Conservation (phyloP, 192 early-diverging fungal genomes). For the Lunasporangiospora selenospora region DNA sequence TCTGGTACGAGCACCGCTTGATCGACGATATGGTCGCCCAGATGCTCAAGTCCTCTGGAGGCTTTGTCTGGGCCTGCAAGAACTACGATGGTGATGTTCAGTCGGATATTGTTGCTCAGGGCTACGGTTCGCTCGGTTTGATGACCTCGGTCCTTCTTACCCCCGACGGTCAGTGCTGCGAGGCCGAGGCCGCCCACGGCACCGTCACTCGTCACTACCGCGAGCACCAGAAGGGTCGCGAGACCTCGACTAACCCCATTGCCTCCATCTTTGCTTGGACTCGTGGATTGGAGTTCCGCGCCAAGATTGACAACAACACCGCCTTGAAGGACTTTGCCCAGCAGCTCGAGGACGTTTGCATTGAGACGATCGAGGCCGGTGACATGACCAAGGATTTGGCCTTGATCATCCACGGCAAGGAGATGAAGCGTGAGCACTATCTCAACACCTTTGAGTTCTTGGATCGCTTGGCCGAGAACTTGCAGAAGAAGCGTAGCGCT, state of each 20-base stretch:
- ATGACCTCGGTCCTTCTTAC: slow-evolving; percentile 98
- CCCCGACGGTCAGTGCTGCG: slow-evolving; percentile 90
- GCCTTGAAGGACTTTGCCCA: slow-evolving; percentile 77
- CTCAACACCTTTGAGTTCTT: slow-evolving; percentile 92
- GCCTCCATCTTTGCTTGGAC: slow-evolving; percentile 98
- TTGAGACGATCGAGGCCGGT: slow-evolving; percentile 84
- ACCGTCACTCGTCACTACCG: slow-evolving; percentile 95
- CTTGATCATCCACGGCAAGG: slow-evolving; percentile 91
- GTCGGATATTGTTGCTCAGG: slow-evolving; percentile 96
- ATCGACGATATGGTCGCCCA: slow-evolving; percentile 99
- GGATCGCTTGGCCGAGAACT: slow-evolving; percentile 78
- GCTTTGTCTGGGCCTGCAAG: slow-evolving; percentile 94
- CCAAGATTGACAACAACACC: slow-evolving; percentile 89
- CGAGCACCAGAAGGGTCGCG: slow-evolving; percentile 96
- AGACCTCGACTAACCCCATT: slow-evolving; percentile 97
- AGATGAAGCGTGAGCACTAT: slow-evolving; percentile 82
- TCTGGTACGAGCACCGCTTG: slow-evolving; percentile 99
- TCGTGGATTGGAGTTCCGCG: slow-evolving; percentile 93
- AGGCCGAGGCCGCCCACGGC: slow-evolving; percentile 98
- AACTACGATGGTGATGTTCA: slow-evolving; percentile 98
- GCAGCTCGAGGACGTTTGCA: slow-evolving; percentile 87
- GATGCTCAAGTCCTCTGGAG: slow-evolving; percentile 93
- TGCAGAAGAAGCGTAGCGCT: slow-evolving; percentile 51
- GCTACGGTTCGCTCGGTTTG: slow-evolving; percentile 92
- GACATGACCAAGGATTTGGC: slow-evolving; percentile 99